Percentiles rank a stretch among this genome's conserved stretches.
Conservation (phyloP, 306 rosid species). For the Arachis stenosperma region DNA sequence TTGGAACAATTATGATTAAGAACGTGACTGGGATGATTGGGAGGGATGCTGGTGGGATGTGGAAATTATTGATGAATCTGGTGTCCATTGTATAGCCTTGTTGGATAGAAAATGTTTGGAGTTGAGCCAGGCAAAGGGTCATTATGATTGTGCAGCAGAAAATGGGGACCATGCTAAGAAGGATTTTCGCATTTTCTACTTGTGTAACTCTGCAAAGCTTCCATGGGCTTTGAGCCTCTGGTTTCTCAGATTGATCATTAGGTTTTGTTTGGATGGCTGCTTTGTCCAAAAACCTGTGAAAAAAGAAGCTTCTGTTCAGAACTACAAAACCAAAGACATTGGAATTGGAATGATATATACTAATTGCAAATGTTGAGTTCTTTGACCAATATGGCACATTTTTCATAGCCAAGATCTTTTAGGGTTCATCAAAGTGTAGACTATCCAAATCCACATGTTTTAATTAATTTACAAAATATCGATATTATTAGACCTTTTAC, state of each 20-base stretch:
- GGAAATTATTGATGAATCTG: conserved; percentile 55
- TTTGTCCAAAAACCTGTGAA: conserved; percentile 80
- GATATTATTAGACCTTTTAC: neutral
- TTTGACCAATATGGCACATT: neutral
- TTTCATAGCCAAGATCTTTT: neutral
- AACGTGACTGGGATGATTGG: conserved; percentile 76
- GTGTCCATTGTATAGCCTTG: conserved; percentile 86
- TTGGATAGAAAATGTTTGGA: conserved; percentile 88
- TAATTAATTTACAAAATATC: neutral
- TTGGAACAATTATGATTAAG: conserved; percentile 64
- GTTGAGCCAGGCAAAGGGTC: conserved; percentile 97
- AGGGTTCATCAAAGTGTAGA: neutral
- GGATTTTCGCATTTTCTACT: conserved; percentile 89
- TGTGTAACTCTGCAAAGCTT: conserved; percentile 85
- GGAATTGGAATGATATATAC: conserved; percentile 1
- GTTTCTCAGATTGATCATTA: conserved; percentile 35
- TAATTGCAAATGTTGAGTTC: no score
- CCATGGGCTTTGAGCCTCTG: conserved; percentile 62
- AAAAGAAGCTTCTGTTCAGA: conserved; percentile 19
- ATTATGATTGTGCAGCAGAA: conserved; percentile 85
- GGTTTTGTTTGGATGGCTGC: conserved; percentile 65
- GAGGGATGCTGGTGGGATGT: conserved; percentile 88
- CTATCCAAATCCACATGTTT: neutral
- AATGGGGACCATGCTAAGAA: conserved; percentile 72
- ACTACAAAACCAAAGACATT: conserved; percentile 1